phyloP scores from a whole-genome alignment of 2,329 filamentous ascomycete genomes.

The Cladosporium austrohemisphaericum region DNA sequence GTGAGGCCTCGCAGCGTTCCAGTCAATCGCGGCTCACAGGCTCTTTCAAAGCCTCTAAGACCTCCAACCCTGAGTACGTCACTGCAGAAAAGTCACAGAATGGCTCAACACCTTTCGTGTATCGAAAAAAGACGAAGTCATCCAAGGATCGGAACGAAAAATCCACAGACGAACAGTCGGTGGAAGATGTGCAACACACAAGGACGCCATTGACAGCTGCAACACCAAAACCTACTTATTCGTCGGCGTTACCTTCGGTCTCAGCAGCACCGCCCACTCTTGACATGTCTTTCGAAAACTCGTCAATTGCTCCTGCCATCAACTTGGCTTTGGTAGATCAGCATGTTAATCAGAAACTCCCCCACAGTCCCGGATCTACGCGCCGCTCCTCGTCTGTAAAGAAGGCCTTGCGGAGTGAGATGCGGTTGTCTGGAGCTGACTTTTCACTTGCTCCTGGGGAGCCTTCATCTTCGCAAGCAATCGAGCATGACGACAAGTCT shows the following conservation, averaged over 20 bases:
- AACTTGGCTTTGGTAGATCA: constrained; percentile 22
- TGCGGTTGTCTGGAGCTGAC: constrained; percentile 26
- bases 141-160: neutral
- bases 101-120: constrained; percentile 27
- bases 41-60: neutral
- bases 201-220: neutral
- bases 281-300: constrained; percentile 24
- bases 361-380: constrained; percentile 6
- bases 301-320: constrained; percentile 18
- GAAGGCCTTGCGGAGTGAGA: constrained; percentile 23
- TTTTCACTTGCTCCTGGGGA: constrained; percentile 17
- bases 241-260: neutral
- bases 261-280: constrained; percentile 16
- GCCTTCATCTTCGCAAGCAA: constrained; percentile 19
- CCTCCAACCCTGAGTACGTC: neutral
- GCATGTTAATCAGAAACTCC: constrained; percentile 18
- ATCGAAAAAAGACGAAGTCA: constrained; percentile 20
- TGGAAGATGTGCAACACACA: neutral
- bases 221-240: neutral
- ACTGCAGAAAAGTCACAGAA: constrained; percentile 10
- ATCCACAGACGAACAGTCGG: neutral
- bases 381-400: constrained; percentile 20
- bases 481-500: constrained; percentile 3
- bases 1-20: neutral
- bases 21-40: constrained; percentile 3